A percentile compares a stretch with the other conserved stretches of the same genome.
Evolutionary conservation across 345 rosid species (phyloP).

Genomic region (Excoecaria agallocha): DNA sequence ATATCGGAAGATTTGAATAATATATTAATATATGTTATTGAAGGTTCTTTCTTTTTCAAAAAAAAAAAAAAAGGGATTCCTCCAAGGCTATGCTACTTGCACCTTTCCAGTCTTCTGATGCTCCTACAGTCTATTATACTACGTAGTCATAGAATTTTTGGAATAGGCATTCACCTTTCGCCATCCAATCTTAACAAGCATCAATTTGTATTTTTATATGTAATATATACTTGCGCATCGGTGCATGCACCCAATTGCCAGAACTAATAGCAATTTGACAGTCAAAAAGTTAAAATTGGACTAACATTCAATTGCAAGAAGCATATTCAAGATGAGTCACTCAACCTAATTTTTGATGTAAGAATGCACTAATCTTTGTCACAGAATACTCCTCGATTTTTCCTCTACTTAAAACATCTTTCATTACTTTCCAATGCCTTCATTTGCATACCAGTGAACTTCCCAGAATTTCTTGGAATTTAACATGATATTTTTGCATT

Average conservation of each 20-base stretch:
- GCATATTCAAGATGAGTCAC: neutral
- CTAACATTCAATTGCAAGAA: neutral
- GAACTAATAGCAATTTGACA: no score
- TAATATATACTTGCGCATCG: no score
- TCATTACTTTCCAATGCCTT: neutral
- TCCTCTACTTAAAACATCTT: neutral
- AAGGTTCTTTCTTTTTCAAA: neutral
- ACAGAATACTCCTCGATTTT: neutral
- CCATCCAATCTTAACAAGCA: neutral
- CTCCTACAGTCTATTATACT: neutral
- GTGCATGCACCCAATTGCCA: neutral
- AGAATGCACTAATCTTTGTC: neutral
- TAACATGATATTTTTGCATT: constrained; percentile 4
- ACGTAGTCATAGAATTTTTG: neutral
- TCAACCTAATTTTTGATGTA: neutral
- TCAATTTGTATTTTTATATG: no score
- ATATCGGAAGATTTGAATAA: neutral
- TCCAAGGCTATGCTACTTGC: neutral
- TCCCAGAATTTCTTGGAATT: neutral
- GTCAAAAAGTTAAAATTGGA: neutral
- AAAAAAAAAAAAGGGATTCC: neutral
- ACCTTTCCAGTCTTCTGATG: neutral
- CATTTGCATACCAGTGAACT: neutral
- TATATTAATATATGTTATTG: neutral
- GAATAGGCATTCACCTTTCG: neutral